These are phyloP conservation scores for Gossypium longicalyx DNA, from an alignment of 345 rosid species.

Conservation along the genomic window DNA sequence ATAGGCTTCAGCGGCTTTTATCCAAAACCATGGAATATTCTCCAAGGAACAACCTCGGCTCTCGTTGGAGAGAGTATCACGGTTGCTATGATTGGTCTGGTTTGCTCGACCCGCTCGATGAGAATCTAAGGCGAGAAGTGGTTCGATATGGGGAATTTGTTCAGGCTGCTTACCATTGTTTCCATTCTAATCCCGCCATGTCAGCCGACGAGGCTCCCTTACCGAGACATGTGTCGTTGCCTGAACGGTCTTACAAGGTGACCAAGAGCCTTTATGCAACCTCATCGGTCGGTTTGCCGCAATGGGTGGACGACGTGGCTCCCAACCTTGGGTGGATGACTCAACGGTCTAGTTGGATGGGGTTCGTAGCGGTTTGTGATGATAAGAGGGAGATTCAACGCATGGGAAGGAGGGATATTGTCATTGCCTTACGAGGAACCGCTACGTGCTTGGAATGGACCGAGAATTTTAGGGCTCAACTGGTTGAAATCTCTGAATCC, in stretches of 20 bases:
- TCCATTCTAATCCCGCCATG: slow-evolving; percentile 71
- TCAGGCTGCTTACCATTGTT: slow-evolving; percentile 46
- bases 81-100: slow-evolving; percentile 44
- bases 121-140: slow-evolving; percentile 44
- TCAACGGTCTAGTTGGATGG: slow-evolving; percentile 86
- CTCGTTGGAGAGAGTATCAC: slow-evolving; percentile 68
- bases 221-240: slow-evolving; percentile 56
- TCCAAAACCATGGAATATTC: slow-evolving; percentile 72
- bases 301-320: slow-evolving; percentile 76
- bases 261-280: slow-evolving; percentile 86
- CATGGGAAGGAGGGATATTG: slow-evolving; percentile 89
- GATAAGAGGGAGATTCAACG: slow-evolving; percentile 77
- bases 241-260: slow-evolving; percentile 62
- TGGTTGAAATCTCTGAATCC: slow-evolving; percentile 32
- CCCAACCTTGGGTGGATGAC: slow-evolving; percentile 94
- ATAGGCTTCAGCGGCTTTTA: slow-evolving; percentile 65
- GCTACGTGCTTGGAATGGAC: slow-evolving; percentile 95
- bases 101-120: slow-evolving; percentile 40
- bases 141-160: slow-evolving; percentile 46
- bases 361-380: slow-evolving; percentile 89
- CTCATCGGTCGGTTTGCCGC: slow-evolving; percentile 70
- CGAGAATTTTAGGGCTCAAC: slow-evolving; percentile 66
- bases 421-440: slow-evolving; percentile 87
- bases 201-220: slow-evolving; percentile 41
- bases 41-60: slow-evolving; percentile 67